Evolutionary conservation across 129 eudicot genomes (phyloP).

Genomic region (Pseudognaphalium luteoalbum): DNA sequence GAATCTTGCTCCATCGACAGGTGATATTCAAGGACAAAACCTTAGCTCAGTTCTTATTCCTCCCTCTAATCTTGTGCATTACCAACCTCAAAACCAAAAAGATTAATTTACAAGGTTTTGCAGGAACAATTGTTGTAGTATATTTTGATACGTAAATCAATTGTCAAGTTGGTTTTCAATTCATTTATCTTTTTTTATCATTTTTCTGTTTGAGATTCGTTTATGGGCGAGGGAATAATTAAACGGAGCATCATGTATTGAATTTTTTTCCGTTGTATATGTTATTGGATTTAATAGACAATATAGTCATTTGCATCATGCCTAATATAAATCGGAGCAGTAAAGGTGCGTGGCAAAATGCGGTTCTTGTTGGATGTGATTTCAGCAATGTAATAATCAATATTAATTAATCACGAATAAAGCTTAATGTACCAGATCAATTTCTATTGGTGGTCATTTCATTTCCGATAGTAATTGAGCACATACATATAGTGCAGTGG

Average conservation of each 20-base stretch:
- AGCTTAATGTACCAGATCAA: too few relatives aligned
- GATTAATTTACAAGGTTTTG: constrained; percentile 16
- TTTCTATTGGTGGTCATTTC: too few relatives aligned
- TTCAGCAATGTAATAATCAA: constrained; percentile 1
- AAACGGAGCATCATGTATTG: constrained; percentile 21
- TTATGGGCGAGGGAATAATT: constrained; percentile 13
- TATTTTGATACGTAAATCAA: constrained; percentile 13
- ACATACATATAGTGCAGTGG: too few relatives aligned
- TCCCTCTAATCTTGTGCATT: constrained; percentile 28
- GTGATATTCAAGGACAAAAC: constrained; percentile 34
- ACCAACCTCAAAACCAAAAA: constrained; percentile 32
- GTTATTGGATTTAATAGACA: constrained; percentile 4
- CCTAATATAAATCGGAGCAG: neutral
- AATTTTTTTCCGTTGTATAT: neutral
- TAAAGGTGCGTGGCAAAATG: constrained; percentile 9
- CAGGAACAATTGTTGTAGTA: constrained; percentile 13
- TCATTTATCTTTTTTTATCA: neutral
- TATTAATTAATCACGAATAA: neutral
- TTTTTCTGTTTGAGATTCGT: constrained; percentile 9
- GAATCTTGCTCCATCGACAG: constrained; percentile 27
- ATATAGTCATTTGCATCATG: constrained; percentile 11
- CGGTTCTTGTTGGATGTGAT: neutral
- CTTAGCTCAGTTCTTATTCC: constrained; percentile 20
- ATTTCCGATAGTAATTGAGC: too few relatives aligned
- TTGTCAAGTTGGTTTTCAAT: neutral